Base-by-base conservation (phyloP, 2,329 filamentous ascomycete species). In the Kalaharituber pfeilii region DNA sequence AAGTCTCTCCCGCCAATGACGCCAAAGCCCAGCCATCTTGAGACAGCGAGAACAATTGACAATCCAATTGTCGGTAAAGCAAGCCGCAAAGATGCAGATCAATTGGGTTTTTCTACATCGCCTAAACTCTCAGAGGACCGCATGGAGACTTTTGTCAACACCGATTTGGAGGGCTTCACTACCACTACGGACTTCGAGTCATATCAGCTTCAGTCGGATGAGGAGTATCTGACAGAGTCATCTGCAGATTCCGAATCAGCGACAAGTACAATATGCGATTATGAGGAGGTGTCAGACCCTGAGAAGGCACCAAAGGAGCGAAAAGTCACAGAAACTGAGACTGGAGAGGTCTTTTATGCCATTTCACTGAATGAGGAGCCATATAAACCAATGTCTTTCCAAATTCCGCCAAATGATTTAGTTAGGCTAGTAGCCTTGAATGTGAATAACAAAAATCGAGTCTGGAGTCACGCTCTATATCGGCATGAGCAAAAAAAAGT, bases 401-500 rank as follows among this genome's bases (percentile, higher is more conserved):
- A 59, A 44, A 59, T 60, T 26, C 53, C 54, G 27, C 8, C 25
- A 7, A 13, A 24, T 8, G 33, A 49, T 25, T 9, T 60, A 2
- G 11, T 53, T 25, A 39, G 20, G 18, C 58, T 44, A 18, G 25
- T 54, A 50, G 27, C 18, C 11, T 51, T 60, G 20, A 53, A 36
- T 26, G 49, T 55, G 24, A 51, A 53, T 5, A 57, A 44, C 26
- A 29, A 44, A 26, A 52, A 54, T 26, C 59, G 57, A 29, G 26
- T 9, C 25, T 62, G 59, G 59, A 53, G 42, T 18, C 49, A 62
- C 28, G 33, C 53, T 49, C 39, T 57, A 20, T 61, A 59, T 50
- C 18, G 4, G 11, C 13, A 53, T 30, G 20, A 54, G 8, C 45
- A 42, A 8, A 25, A 76, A 39, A 75, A 73, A 51, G 77, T 86